A percentile compares a stretch with the other conserved stretches of the same genome.
phyloP scores from a whole-genome alignment of 169 alveolate genomes.

The Eimeria zaria region DNA sequence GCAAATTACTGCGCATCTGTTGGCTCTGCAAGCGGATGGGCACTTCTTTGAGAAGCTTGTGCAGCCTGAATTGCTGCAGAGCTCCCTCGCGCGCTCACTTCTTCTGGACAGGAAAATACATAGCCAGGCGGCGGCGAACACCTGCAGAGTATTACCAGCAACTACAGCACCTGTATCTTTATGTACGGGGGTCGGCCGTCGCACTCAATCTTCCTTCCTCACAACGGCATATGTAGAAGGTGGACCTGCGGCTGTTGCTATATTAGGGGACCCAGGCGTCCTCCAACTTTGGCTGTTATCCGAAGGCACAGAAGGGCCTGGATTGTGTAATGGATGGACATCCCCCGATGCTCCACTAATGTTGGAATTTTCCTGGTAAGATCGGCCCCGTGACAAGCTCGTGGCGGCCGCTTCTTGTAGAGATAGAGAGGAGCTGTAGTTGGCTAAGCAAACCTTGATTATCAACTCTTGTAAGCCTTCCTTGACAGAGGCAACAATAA shows the following conservation, averaged over 20 bases:
- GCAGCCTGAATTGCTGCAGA: slow-evolving; percentile 14
- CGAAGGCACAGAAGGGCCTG: neutral
- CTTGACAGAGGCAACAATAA: neutral
- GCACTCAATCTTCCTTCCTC: neutral
- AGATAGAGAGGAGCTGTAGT: neutral
- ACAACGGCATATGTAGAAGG: neutral
- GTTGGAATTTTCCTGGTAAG: slow-evolving; percentile 56
- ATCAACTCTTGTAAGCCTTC: neutral
- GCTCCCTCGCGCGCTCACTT: slow-evolving; percentile 25
- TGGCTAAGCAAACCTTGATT: neutral
- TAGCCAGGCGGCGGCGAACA: slow-evolving; percentile 24
- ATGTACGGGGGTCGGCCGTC: neutral
- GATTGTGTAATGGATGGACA: neutral
- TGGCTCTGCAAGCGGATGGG: slow-evolving; percentile 59
- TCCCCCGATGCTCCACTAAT: neutral
- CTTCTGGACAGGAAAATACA: slow-evolving; percentile 19
- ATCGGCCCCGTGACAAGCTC: too few relatives aligned
- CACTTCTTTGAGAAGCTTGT: neutral
- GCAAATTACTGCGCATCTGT: neutral
- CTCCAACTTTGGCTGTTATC: slow-evolving; percentile 51
- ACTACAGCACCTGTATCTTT: neutral
- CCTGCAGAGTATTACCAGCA: slow-evolving; percentile 13
- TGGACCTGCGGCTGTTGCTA: slow-evolving; percentile 24
- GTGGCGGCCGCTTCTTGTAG: neutral
- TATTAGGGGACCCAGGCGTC: slow-evolving; percentile 33